Percentiles rank a stretch among this genome's conserved stretches.
Conservation (phyloP, 2,329 filamentous ascomycete genomes). For the Fusarium illudens region DNA sequence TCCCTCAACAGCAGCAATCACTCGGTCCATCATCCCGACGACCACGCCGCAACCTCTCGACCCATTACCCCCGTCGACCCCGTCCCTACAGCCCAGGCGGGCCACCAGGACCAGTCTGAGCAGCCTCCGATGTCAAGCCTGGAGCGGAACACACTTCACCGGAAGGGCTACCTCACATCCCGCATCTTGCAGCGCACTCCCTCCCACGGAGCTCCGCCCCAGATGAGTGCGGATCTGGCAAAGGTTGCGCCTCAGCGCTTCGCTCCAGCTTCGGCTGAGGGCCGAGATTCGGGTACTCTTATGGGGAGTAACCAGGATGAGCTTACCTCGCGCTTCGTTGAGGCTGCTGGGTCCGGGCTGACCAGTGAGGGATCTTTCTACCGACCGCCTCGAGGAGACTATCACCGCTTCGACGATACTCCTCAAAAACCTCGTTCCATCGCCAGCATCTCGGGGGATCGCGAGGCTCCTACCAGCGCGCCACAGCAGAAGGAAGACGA, state of each 20-base stretch:
- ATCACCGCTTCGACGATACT: constrained; percentile 45
- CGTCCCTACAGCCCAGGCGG: constrained; percentile 10
- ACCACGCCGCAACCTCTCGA: constrained; percentile 49
- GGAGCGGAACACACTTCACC: constrained; percentile 56
- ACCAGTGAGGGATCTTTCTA: constrained; percentile 63
- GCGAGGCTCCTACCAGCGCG: constrained; percentile 36
- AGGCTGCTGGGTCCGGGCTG: constrained; percentile 58
- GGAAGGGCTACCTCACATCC: constrained; percentile 73
- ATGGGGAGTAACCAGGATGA: constrained; percentile 52
- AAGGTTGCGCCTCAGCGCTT: constrained; percentile 52
- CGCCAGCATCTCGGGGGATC: constrained; percentile 45
- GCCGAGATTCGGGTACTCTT: constrained; percentile 38
- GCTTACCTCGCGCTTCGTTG: constrained; percentile 69
- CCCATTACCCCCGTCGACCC: constrained; percentile 48
- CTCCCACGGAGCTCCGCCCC: constrained; percentile 68
- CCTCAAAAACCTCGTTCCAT: constrained; percentile 55
- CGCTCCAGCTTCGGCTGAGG: constrained; percentile 44
- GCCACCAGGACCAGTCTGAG: constrained; percentile 18
- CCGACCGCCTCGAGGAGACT: constrained; percentile 46
- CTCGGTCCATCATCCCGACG: constrained; percentile 49
- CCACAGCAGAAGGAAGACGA: constrained; percentile 45
- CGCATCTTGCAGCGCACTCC: constrained; percentile 71
- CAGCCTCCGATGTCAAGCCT: constrained; percentile 40
- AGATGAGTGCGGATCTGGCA: constrained; percentile 68
- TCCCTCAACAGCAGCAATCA: constrained; percentile 61